phyloP scores from a whole-genome alignment of 2,329 filamentous ascomycete species.

The Oidium heveae region DNA sequence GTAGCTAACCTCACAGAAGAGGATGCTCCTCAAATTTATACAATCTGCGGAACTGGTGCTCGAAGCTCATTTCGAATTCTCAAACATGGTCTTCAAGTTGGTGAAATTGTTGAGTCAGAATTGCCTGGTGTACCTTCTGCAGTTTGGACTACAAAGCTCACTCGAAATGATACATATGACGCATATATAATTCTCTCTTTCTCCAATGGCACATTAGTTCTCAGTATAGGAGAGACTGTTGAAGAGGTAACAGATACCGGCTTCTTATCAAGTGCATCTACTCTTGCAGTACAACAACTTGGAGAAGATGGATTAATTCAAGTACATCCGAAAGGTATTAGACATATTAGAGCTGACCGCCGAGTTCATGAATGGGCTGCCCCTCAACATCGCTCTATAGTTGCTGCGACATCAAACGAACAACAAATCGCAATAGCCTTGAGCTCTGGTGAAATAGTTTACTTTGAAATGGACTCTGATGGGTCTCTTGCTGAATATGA shows the following conservation, averaged over 20 bases:
- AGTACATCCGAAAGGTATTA: conserved; percentile 87
- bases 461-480: conserved; percentile 91
- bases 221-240: conserved; percentile 91
- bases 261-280: conserved; percentile 70
- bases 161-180: conserved; percentile 60
- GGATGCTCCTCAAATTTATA: conserved; percentile 90
- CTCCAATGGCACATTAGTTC: conserved; percentile 65
- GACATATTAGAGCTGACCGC: conserved; percentile 56
- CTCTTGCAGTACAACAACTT: conserved; percentile 76
- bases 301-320: conserved; percentile 84
- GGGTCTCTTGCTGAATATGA: conserved; percentile 82
- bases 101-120: conserved; percentile 86
- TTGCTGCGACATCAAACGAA: conserved; percentile 80
- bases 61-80: conserved; percentile 76
- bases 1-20: conserved; percentile 76
- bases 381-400: conserved; percentile 82
- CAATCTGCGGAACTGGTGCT: conserved; percentile 68
- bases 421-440: conserved; percentile 82
- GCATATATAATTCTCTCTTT: conserved; percentile 92
- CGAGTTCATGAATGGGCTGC: conserved; percentile 81
- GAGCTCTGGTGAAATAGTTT: conserved; percentile 89
- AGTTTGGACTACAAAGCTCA: conserved; percentile 88
- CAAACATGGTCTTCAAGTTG: conserved; percentile 78
- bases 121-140: conserved; percentile 69
- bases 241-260: conserved; percentile 88